Evolutionary conservation across 208 protist species (phyloP).

Genomic region (Crithidia bombi): DNA sequence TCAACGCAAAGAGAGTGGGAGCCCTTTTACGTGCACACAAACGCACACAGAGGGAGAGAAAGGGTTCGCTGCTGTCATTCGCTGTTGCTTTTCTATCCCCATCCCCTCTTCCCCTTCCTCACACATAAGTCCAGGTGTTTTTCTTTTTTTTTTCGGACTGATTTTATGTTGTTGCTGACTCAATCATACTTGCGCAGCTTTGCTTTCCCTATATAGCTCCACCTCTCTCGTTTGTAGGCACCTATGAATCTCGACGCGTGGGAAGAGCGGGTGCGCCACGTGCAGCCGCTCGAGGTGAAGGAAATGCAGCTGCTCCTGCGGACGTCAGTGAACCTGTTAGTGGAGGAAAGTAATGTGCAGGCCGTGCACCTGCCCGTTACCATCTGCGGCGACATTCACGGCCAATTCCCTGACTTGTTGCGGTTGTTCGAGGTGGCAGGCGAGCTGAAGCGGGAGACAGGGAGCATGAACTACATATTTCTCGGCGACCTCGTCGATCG

Average conservation of each 20-base stretch:
- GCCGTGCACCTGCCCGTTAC: conserved; percentile 95
- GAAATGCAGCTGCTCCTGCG: conserved; percentile 81
- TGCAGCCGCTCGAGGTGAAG: conserved; percentile 57
- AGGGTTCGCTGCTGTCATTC: too few relatives aligned
- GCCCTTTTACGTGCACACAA: too few relatives aligned
- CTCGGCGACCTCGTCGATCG: conserved; percentile 97
- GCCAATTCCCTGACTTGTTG: conserved; percentile 98
- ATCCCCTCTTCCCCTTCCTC: not conserved
- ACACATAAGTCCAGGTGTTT: not conserved
- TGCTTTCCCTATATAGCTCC: not conserved
- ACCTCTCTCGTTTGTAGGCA: not conserved
- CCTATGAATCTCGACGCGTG: conserved; percentile 71
- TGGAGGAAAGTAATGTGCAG: conserved; percentile 95
- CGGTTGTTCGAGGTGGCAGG: conserved; percentile 96
- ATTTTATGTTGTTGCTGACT: not conserved
- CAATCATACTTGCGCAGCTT: not conserved
- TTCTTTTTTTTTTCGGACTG: not conserved
- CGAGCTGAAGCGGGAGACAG: conserved; percentile 58
- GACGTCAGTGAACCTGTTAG: conserved; percentile 69
- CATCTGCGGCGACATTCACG: conserved; percentile 99
- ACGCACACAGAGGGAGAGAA: too few relatives aligned
- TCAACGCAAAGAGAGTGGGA: too few relatives aligned
- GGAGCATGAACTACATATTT: conserved; percentile 91
- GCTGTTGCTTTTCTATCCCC: not conserved
- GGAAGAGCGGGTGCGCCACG: conserved; percentile 64